These are phyloP conservation scores for Plenodomus lindquistii DNA, from an alignment of 2,329 filamentous ascomycete genomes.

Conservation along the genomic window DNA sequence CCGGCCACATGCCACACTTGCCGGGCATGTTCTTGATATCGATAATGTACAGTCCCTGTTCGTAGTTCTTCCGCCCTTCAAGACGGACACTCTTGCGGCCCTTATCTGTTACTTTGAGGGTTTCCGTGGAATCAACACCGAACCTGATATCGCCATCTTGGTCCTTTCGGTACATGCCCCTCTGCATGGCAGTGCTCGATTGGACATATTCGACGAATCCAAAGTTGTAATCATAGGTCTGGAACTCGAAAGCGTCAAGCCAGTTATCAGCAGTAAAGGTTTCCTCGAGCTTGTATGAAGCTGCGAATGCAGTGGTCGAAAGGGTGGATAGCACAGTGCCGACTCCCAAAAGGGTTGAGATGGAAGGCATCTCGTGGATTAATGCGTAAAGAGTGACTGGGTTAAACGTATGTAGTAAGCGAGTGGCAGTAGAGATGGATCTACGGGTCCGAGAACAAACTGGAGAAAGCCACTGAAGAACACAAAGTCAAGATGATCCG, in stretches of 20 bases:
- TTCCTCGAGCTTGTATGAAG: slow-evolving; percentile 21
- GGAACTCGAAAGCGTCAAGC: slow-evolving; percentile 34
- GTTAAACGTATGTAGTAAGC: slow-evolving; percentile 16
- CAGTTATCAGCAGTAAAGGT: slow-evolving; percentile 22
- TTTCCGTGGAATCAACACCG: slow-evolving; percentile 48
- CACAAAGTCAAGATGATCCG: not conserved
- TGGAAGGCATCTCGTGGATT: slow-evolving; percentile 30
- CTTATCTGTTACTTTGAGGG: slow-evolving; percentile 14
- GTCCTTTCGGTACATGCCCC: slow-evolving; percentile 1
- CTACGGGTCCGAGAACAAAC: slow-evolving; percentile 31
- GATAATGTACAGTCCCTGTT: slow-evolving; percentile 36
- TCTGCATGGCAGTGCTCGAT: slow-evolving; percentile 7
- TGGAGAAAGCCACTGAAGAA: slow-evolving; percentile 22
- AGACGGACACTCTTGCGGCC: slow-evolving; percentile 36
- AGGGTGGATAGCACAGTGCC: slow-evolving; percentile 26
- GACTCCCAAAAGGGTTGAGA: slow-evolving; percentile 30
- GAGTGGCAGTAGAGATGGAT: slow-evolving; percentile 29
- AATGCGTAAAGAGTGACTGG: slow-evolving; percentile 27
- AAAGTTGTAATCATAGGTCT: slow-evolving; percentile 24
- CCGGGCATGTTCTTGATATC: slow-evolving; percentile 39
- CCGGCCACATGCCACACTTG: slow-evolving; percentile 39
- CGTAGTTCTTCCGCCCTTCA: slow-evolving; percentile 29
- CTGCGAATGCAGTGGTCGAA: slow-evolving; percentile 24
- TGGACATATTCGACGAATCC: slow-evolving; percentile 31
- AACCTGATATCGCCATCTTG: slow-evolving; percentile 38